Evolutionary conservation across 2,329 filamentous ascomycete genomes (phyloP).

Genomic region (Tolypocladium capitatum): DNA sequence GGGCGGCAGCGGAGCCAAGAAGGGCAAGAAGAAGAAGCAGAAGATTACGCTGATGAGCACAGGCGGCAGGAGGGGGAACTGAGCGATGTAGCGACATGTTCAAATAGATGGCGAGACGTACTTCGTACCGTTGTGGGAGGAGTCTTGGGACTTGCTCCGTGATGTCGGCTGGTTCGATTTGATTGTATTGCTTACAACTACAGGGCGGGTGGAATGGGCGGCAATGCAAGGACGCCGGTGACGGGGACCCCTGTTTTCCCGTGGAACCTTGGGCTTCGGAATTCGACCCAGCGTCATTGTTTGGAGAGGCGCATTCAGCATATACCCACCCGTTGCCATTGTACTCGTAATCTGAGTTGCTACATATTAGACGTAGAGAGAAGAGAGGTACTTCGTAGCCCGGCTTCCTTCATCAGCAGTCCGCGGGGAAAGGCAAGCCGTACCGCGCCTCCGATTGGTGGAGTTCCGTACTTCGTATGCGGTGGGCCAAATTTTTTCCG

Average conservation of each 20-base stretch:
- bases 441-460: no score
- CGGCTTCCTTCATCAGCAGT: no score
- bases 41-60: constrained; percentile 64
- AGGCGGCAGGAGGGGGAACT: constrained; percentile 36
- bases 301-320: background rate
- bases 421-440: no score
- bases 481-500: constrained; percentile 6
- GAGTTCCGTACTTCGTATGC: no score
- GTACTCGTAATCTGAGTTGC: no score
- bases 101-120: background rate
- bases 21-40: constrained; percentile 50
- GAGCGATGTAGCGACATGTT: background rate
- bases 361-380: no score
- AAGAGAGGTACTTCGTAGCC: no score
- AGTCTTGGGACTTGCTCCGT: background rate
- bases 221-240: background rate
- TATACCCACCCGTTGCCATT: no score
- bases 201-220: background rate
- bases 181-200: background rate
- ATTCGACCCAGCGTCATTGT: background rate
- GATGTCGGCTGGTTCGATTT: background rate
- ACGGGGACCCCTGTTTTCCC: no score
- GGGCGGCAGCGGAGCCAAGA: constrained; percentile 33
- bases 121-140: background rate
- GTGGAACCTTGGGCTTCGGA: background rate